Conservation (phyloP, 352 stramenopile genomes). For the Phytophthora boehmeriae region DNA sequence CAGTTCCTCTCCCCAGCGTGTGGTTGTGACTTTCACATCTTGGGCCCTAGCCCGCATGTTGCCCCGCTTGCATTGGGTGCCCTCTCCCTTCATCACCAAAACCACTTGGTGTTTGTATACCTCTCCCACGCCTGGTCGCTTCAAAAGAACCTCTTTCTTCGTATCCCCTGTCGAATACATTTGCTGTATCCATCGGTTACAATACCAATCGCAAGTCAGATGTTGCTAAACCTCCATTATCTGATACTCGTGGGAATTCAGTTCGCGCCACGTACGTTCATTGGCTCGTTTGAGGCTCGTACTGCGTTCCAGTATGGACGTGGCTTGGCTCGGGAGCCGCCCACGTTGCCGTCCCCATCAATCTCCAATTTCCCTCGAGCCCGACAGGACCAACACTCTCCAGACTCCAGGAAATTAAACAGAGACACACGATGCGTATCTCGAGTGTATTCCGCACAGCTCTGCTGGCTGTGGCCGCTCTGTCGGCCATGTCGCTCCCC, state of each 20-base stretch:
- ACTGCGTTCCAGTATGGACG: constrained; percentile 9
- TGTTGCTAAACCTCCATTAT: constrained; percentile 9
- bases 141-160: constrained; percentile 13
- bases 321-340: constrained; percentile 27
- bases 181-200: neutral
- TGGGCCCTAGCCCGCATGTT: neutral
- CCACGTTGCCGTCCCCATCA: constrained; percentile 41
- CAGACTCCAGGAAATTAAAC: constrained; percentile 7
- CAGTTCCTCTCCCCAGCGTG: neutral
- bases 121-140: neutral
- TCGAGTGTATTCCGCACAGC: constrained; percentile 55
- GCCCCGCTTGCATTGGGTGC: neutral
- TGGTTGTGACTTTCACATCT: constrained; percentile 1
- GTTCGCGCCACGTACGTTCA: constrained; percentile 27
- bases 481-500: constrained; percentile 45
- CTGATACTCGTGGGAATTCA: constrained; percentile 30
- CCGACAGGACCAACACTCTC: constrained; percentile 25
- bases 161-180: constrained; percentile 3
- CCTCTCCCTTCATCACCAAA: constrained; percentile 30
- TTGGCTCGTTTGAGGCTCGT: constrained; percentile 23
- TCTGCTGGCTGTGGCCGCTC: constrained; percentile 52
- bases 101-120: constrained; percentile 38
- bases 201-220: neutral
- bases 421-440: constrained; percentile 56
- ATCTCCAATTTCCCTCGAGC: constrained; percentile 65